These are phyloP conservation scores for Cochlearia excelsa DNA, from an alignment of 345 rosid species.

Conservation along the genomic window DNA sequence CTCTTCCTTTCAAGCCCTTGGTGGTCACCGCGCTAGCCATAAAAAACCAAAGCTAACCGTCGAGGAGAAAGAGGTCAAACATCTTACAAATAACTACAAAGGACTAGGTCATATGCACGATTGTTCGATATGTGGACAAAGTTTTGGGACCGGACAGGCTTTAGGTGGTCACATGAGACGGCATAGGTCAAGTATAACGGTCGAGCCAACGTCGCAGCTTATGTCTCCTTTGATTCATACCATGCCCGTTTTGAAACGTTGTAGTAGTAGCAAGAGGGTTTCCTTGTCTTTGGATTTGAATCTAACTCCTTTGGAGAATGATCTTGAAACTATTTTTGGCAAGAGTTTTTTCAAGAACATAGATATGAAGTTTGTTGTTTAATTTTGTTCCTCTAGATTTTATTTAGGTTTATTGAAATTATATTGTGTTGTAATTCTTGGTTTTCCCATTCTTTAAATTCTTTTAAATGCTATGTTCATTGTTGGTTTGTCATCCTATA, in stretches of 20 bases:
- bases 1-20: constrained; percentile 72
- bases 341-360: constrained; percentile 52
- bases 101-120: constrained; percentile 38
- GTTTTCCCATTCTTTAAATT: constrained; percentile 26
- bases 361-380: constrained; percentile 38
- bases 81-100: constrained; percentile 9
- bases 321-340: constrained; percentile 54
- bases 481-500: background rate
- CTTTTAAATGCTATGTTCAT: constrained; percentile 12
- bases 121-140: constrained; percentile 60
- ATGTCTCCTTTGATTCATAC: constrained; percentile 24
- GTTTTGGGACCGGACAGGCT: constrained; percentile 66
- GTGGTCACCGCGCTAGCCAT: constrained; percentile 79
- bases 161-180: constrained; percentile 55
- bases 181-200: constrained; percentile 39
- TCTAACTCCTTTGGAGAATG: constrained; percentile 75
- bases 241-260: constrained; percentile 52
- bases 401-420: constrained; percentile 6
- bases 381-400: background rate
- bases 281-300: constrained; percentile 58
- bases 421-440: constrained; percentile 12
- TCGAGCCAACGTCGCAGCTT: constrained; percentile 13
- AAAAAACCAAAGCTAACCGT: constrained; percentile 44
- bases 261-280: constrained; percentile 50
- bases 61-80: constrained; percentile 24